phyloP scores from a whole-genome alignment of 163 green algal species.

The Smithsoniella earleae region DNA sequence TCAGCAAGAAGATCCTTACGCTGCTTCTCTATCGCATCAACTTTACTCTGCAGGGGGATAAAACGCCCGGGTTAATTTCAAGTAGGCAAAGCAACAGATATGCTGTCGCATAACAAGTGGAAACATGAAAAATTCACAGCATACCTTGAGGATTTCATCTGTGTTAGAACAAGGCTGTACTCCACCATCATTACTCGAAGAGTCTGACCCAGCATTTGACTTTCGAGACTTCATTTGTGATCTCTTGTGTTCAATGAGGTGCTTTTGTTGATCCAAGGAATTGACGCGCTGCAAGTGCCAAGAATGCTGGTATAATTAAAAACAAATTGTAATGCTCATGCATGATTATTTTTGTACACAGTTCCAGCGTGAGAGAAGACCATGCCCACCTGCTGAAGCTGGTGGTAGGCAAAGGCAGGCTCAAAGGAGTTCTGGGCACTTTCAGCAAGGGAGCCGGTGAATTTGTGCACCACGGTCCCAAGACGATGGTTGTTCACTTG shows the following conservation, averaged over 20 bases:
- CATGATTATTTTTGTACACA: neutral
- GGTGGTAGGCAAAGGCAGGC: slow-evolving; percentile 39
- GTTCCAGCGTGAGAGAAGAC: neutral
- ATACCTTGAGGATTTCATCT: slow-evolving; percentile 27
- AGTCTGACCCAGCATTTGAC: neutral
- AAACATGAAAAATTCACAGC: no score
- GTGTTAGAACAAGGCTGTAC: slow-evolving; percentile 20
- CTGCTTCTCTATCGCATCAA: slow-evolving; percentile 14
- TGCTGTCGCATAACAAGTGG: no score
- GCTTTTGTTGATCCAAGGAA: slow-evolving; percentile 13
- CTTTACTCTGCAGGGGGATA: slow-evolving; percentile 10
- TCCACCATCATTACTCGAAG: no score
- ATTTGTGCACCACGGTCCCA: slow-evolving; percentile 23
- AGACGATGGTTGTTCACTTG: slow-evolving; percentile 28
- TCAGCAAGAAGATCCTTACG: slow-evolving; percentile 20
- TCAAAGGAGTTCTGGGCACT: neutral
- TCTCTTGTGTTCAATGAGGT: slow-evolving; percentile 21
- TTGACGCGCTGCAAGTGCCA: slow-evolving; percentile 15
- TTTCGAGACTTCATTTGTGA: neutral
- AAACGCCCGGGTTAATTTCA: neutral
- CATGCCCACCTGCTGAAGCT: slow-evolving; percentile 33
- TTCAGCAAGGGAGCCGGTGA: slow-evolving; percentile 1
- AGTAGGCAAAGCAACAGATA: no score
- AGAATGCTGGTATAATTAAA: neutral
- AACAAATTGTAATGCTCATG: neutral